A percentile compares a stretch with the other conserved stretches of the same genome.
Evolutionary conservation across 2,329 filamentous ascomycete species (phyloP).

Genomic region (Zasmidium cellare): DNA sequence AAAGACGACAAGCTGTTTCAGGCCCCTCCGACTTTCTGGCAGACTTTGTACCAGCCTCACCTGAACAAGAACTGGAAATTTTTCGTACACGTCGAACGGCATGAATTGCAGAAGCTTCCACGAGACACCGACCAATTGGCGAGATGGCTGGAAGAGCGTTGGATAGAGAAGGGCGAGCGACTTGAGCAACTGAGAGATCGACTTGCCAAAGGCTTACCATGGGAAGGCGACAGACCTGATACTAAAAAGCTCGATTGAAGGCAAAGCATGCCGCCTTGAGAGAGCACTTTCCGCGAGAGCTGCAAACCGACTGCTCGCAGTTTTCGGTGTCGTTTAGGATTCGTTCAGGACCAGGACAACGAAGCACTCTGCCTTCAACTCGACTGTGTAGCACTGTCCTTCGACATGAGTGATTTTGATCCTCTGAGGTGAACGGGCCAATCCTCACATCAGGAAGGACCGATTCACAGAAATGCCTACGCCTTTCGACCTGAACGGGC

Average conservation of each 20-base stretch:
- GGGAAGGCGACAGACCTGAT: slow-evolving; percentile 5
- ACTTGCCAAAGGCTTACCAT: slow-evolving; percentile 15
- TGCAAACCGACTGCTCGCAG: not conserved
- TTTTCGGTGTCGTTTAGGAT: too few species aligned
- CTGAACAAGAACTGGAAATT: slow-evolving; percentile 32
- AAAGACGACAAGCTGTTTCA: slow-evolving; percentile 30
- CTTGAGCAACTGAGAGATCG: slow-evolving; percentile 30
- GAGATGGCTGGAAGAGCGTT: slow-evolving; percentile 37
- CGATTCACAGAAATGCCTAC: too few species aligned
- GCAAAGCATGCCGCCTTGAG: too few species aligned
- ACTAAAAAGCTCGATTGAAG: not conserved
- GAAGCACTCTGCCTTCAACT: too few species aligned
- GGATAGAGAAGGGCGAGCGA: slow-evolving; percentile 38
- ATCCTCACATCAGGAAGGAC: too few species aligned
- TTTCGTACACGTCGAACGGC: slow-evolving; percentile 36
- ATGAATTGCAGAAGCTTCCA: slow-evolving; percentile 31
- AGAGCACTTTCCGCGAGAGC: too few species aligned
- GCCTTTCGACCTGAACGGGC: too few species aligned
- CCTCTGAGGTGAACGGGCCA: too few species aligned
- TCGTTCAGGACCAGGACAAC: too few species aligned
- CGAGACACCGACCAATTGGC: slow-evolving; percentile 31
- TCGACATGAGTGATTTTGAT: too few species aligned
- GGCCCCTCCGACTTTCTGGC: slow-evolving; percentile 33
- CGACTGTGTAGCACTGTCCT: too few species aligned
- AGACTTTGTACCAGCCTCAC: slow-evolving; percentile 29